phyloP scores from a whole-genome alignment of 2,329 filamentous ascomycete genomes.

The Alternaria triticina region DNA sequence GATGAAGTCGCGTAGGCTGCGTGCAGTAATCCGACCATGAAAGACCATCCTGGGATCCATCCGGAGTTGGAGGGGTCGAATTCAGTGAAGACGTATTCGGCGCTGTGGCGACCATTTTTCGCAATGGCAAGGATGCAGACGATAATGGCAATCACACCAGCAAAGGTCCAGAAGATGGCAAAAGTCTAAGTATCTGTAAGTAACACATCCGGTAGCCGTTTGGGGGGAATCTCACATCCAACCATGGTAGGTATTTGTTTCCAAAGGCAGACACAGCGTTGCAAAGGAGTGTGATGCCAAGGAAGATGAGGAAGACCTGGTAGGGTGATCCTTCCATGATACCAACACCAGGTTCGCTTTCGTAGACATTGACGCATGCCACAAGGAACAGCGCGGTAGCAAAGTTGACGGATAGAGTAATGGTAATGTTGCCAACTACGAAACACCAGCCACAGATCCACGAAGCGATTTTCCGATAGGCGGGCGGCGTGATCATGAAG shows the following conservation, averaged over 20 bases:
- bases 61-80: slow-evolving; percentile 71
- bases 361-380: slow-evolving; percentile 63
- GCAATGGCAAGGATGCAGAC: slow-evolving; percentile 69
- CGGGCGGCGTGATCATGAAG: slow-evolving; percentile 71
- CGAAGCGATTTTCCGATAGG: slow-evolving; percentile 67
- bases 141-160: slow-evolving; percentile 70
- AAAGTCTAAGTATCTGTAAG: slow-evolving; percentile 61
- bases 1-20: slow-evolving; percentile 77
- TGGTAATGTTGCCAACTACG: slow-evolving; percentile 80
- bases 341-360: slow-evolving; percentile 53
- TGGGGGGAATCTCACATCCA: slow-evolving; percentile 66
- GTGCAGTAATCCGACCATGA: slow-evolving; percentile 74
- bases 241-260: slow-evolving; percentile 61
- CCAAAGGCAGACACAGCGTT: slow-evolving; percentile 60
- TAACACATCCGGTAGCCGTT: slow-evolving; percentile 22
- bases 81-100: slow-evolving; percentile 69
- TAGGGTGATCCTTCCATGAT: slow-evolving; percentile 54
- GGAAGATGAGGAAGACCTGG: slow-evolving; percentile 58
- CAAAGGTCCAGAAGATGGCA: slow-evolving; percentile 77
- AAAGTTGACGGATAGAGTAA: slow-evolving; percentile 83
- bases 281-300: slow-evolving; percentile 57
- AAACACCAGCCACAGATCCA: slow-evolving; percentile 81
- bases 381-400: slow-evolving; percentile 65
- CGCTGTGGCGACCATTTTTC: slow-evolving; percentile 69
- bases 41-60: slow-evolving; percentile 75